Evolutionary conservation across 257 asterid genomes (phyloP).

Genomic region (Lycium ferocissimum): DNA sequence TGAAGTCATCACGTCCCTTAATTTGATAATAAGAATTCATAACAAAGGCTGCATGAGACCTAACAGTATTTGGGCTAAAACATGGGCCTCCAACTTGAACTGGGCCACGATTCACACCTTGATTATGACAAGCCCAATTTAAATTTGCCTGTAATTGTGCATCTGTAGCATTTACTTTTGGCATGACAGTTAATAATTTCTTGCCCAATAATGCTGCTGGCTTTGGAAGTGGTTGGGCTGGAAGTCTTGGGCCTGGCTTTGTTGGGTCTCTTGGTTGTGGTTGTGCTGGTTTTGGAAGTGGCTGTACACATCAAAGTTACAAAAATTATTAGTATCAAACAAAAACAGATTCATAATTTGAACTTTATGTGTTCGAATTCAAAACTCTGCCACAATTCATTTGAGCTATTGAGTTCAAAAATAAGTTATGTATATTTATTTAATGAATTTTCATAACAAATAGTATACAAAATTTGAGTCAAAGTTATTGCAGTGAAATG

Average conservation of each 20-base stretch:
- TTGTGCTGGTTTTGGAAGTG: background rate
- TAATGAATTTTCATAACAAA: too few relatives aligned
- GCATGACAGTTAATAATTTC: slow-evolving; percentile 66
- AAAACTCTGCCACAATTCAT: too few relatives aligned
- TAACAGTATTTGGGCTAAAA: slow-evolving; percentile 56
- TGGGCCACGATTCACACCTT: slow-evolving; percentile 57
- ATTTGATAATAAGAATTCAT: slow-evolving; percentile 77
- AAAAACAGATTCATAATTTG: background rate
- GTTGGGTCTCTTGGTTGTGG: too few relatives aligned
- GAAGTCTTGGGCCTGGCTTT: background rate
- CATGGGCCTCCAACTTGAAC: slow-evolving; percentile 70
- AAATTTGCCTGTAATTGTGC: slow-evolving; percentile 60
- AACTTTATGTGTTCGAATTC: too few relatives aligned
- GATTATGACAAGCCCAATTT: slow-evolving; percentile 65
- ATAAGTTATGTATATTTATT: too few relatives aligned
- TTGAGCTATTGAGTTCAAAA: background rate
- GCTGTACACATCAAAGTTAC: background rate
- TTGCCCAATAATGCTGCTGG: slow-evolving; percentile 41
- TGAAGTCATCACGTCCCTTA: slow-evolving; percentile 55
- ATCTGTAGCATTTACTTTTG: slow-evolving; percentile 50
- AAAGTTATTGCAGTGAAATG: too few relatives aligned
- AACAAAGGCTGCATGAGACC: slow-evolving; percentile 64
- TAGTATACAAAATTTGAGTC: too few relatives aligned
- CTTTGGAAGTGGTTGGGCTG: slow-evolving; percentile 7
- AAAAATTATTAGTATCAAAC: background rate